A percentile compares a stretch with the other conserved stretches of the same genome.
Evolutionary conservation across 2,329 filamentous ascomycete genomes (phyloP).

Genomic region (Fusarium xyrophilum): DNA sequence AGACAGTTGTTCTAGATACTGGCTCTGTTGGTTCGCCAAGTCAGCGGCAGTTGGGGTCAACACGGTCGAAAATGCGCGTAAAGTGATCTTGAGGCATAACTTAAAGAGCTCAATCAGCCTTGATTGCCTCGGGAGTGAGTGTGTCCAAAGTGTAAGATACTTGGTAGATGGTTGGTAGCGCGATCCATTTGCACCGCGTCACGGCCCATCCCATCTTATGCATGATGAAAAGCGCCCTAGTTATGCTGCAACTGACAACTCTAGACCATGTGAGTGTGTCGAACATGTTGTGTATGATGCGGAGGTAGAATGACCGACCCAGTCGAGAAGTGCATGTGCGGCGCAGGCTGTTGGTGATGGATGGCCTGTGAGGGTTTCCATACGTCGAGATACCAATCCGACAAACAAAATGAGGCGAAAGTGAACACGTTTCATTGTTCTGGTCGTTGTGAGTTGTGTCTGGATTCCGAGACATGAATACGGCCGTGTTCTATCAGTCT

Average conservation of each 20-base stretch:
- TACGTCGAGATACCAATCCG: conserved; percentile 9
- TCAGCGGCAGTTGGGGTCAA: background rate
- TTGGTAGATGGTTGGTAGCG: conserved; percentile 5
- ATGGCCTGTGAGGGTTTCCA: background rate
- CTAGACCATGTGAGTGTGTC: background rate
- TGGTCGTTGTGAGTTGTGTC: background rate
- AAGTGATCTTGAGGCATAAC: background rate
- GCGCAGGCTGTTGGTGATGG: conserved; percentile 16
- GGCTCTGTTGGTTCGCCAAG: background rate
- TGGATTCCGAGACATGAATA: background rate
- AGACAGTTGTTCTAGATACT: background rate
- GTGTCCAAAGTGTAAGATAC: conserved; percentile 6
- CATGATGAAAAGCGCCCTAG: background rate
- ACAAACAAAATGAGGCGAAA: conserved; percentile 24
- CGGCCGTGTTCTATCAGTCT: background rate
- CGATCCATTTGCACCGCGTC: background rate
- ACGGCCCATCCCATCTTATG: conserved; percentile 4
- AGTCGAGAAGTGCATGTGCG: conserved; percentile 9
- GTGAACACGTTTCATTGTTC: conserved; percentile 14
- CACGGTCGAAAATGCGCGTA: background rate
- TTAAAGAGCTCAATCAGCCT: background rate
- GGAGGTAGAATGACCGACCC: conserved; percentile 11
- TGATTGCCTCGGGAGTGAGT: background rate
- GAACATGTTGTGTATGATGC: conserved; percentile 10
- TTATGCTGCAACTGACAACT: background rate